Evolutionary conservation across 805 yeast species (phyloP), one percentile per base, ranked within the genome.

Genomic region (Wickerhamomyces silvicola): DNA sequence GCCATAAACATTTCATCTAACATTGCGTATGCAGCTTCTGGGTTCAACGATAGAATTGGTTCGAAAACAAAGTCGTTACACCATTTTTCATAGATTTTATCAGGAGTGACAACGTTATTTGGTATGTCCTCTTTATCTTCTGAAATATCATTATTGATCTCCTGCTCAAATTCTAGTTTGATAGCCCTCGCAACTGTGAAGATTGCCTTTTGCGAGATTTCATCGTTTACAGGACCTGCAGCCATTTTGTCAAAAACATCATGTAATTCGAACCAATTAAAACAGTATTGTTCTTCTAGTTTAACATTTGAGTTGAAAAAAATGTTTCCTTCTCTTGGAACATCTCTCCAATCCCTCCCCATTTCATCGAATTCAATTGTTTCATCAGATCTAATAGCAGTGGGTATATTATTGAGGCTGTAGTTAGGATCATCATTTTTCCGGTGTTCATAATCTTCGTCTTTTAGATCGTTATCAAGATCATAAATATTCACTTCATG

Each of bases 1-100:
- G 77, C 71, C 84, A 81, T 79, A 33, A 81, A 59, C 64, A 82
- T 58, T 54, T 82, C 90, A 53, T 80, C 87, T 50, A 80, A 59
- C 32, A 80, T 59, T 12, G 69, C 60, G 49, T 74, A 70, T 0
- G 78, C 69, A 4, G 76, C 56, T 9, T 64, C 59, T 5, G 74
- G 73, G 47, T 79, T 77, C 34, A 60, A 56, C 16, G 62, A 63
- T 13, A 79, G 45, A 36, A 77, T 59, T 24, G 67, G 60, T 39
- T 74, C 80, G 49, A 79, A 75, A 2, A 62, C 59, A 53, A 48
- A 50, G 35, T 59, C 64, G 7, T 60, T 48, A 23, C 68, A 61
- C 57, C 74, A 62, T 35, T 54, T 58, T 28, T 64, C 60, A 45
- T 74, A 70, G 11, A 80, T 62, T 29, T 55, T 59, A 41, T 75